Conservation (phyloP, 2,329 filamentous ascomycete genomes). For the Colletotrichum sp. region DNA sequence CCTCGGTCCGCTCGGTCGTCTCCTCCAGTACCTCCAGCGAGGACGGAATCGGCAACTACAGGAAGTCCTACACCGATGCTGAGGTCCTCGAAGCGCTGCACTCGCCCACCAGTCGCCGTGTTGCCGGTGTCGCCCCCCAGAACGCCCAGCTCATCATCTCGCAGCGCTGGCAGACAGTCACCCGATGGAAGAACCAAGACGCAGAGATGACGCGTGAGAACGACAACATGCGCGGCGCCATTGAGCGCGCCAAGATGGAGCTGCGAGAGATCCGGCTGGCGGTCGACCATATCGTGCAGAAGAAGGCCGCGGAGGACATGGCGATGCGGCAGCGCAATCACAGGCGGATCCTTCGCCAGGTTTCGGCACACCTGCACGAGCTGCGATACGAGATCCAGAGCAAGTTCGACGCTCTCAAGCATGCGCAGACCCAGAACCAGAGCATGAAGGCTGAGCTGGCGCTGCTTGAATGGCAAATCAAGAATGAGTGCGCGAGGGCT, state of each 20-base stretch:
- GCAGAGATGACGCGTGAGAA: not conserved
- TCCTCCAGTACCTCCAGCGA: not conserved
- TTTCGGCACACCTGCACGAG: slow-evolving; percentile 30
- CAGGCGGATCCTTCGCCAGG: slow-evolving; percentile 27
- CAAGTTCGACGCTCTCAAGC: slow-evolving; percentile 21
- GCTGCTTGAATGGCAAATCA: not conserved
- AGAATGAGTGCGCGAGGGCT: slow-evolving; percentile 9
- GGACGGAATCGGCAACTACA: not conserved
- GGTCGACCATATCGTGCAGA: slow-evolving; percentile 22
- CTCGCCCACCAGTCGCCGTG: slow-evolving; percentile 18
- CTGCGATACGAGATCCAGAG: slow-evolving; percentile 19
- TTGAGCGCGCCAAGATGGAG: not conserved
- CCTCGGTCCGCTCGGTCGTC: not conserved
- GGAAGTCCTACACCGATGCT: not conserved
- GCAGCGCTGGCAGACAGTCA: slow-evolving; percentile 21
- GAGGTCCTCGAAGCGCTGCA: slow-evolving; percentile 26
- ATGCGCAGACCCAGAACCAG: slow-evolving; percentile 1
- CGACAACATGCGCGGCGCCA: not conserved
- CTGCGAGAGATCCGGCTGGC: slow-evolving; percentile 15
- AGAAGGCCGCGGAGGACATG: slow-evolving; percentile 13
- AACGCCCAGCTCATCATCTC: slow-evolving; percentile 22
- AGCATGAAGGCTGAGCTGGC: slow-evolving; percentile 15
- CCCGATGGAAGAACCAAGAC: slow-evolving; percentile 7
- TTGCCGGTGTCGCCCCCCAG: slow-evolving; percentile 24
- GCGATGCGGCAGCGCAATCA: slow-evolving; percentile 18